Base-by-base conservation (phyloP, 768 basidiomycete genomes). In the Tylopilus rubrobrunneus region DNA sequence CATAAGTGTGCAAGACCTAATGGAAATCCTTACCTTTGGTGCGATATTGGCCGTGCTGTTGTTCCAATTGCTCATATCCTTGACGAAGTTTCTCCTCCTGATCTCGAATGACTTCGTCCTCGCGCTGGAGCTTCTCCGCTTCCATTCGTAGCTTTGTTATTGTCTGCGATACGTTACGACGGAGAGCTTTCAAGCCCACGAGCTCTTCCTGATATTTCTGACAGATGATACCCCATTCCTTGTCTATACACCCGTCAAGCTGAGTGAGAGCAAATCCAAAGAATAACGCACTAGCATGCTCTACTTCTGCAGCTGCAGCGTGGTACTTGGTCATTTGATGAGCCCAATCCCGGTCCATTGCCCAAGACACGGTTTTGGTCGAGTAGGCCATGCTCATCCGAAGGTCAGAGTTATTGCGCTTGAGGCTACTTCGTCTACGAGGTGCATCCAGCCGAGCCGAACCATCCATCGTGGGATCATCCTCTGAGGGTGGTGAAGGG, bases 361-460 rank as follows among this genome's bases (percentile, higher is more conserved):
- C 86, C 86, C 86, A 89, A 36, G 86, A 85, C 8, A 89, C 86
- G 6, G 80, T 79, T 70, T 89, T 89, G 17, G 76, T 68, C 28
- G 81, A 72, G 55, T 84, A 81, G 33, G 67, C 71, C 58, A 74
- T 61, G 40, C 78, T 81, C 55, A 78, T 70, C 50, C 71, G 67
- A 62, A 76, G 72, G 47, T 72, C 73, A 54, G 70, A 74, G 59
- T 77, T 78, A 21, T 71, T 73, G 52, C 83, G 79, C 67, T 81
- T 86, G 58, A 88, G 77, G 60, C 83, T 86, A 59, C 87, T 88
- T 53, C 84, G 74, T 56, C 80, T 72, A 51, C 76, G 81, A 36
- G 74, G 71, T 11, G 76, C 58, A 15, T 68, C 71, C 5, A 67
- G 69, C 31, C 63, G 71, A 28, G 67, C 56, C 23, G 60, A 45